phyloP scores from a whole-genome alignment of 139 green algal genomes.

The Closterium sp. region DNA sequence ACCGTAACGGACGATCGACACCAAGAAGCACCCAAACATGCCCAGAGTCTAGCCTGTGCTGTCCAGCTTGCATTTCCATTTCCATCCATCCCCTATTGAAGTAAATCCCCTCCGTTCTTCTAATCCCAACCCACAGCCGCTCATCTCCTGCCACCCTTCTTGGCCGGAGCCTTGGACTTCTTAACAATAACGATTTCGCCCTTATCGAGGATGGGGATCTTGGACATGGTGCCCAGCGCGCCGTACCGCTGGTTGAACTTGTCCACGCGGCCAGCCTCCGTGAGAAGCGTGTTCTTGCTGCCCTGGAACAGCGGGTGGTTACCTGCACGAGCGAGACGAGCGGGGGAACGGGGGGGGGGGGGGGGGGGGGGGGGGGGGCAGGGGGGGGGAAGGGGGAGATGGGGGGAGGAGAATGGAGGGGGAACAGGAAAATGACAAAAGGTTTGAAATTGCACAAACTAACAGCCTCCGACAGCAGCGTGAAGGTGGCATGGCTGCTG shows the following conservation, averaged over 20 bases:
- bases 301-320: constrained; percentile 34
- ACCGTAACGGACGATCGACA: too few species aligned
- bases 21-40: too few species aligned
- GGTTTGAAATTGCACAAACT: neutral
- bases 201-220: constrained; percentile 45
- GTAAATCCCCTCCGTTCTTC: too few species aligned
- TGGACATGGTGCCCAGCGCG: constrained; percentile 57
- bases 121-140: neutral
- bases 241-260: constrained; percentile 81
- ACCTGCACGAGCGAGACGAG: neutral
- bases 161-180: constrained; percentile 11
- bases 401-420: neutral
- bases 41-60: too few species aligned
- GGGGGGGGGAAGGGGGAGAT: too few species aligned
- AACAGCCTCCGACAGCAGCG: neutral
- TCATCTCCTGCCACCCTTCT: constrained; percentile 20
- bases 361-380: neutral
- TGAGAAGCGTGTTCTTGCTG: constrained; percentile 57
- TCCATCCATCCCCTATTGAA: too few species aligned
- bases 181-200: constrained; percentile 23
- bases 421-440: neutral
- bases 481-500: too few species aligned
- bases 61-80: too few species aligned
- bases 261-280: constrained; percentile 83
- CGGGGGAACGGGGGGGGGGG: neutral